Evolutionary conservation across 805 yeast species (phyloP).

Genomic region (Pichia deserticola): DNA sequence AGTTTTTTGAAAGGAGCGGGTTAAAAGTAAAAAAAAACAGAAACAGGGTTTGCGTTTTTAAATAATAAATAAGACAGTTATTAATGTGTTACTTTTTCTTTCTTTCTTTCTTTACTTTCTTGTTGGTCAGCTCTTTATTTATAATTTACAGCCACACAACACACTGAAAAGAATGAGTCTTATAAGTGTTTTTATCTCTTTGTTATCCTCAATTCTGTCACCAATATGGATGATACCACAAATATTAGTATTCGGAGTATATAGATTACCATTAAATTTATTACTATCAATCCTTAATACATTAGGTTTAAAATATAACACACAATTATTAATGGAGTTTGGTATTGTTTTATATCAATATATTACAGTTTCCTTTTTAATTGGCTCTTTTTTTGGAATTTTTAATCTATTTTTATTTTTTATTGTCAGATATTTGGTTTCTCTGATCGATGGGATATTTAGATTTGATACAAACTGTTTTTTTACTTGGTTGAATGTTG

Average conservation of each 20-base stretch:
- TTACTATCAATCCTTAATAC: background rate
- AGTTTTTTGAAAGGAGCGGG: too few relatives aligned
- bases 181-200: background rate
- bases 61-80: too few relatives aligned
- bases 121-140: too few relatives aligned
- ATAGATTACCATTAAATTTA: background rate
- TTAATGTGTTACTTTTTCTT: too few relatives aligned
- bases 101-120: too few relatives aligned
- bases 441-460: background rate
- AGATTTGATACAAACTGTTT: background rate
- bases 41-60: too few relatives aligned
- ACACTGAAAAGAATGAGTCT: background rate
- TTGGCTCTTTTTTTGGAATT: constrained; percentile 20
- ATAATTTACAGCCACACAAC: too few relatives aligned
- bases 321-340: constrained; percentile 1
- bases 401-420: constrained; percentile 13
- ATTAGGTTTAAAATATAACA: background rate
- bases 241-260: background rate
- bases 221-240: constrained; percentile 3
- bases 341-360: constrained; percentile 19
- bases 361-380: constrained; percentile 15
- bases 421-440: constrained; percentile 5
- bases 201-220: background rate
- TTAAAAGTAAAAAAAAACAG: too few relatives aligned
- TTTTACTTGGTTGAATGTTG: background rate